Evolutionary conservation across 768 basidiomycete genomes (phyloP).

Genomic region (Rhodosporidiobolus odoratus): DNA sequence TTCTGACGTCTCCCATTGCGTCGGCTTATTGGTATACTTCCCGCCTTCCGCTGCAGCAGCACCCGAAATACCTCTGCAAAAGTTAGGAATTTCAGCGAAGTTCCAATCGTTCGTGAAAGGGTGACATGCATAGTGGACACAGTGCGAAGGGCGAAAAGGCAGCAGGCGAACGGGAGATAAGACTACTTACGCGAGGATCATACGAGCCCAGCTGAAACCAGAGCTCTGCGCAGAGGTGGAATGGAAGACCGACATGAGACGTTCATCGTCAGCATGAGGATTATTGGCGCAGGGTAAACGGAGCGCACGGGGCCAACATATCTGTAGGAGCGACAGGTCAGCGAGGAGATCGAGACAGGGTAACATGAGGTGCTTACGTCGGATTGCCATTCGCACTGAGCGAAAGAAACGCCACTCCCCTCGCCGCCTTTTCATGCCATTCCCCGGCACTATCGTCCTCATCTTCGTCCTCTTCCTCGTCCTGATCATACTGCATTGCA

Average conservation of each 20-base stretch:
- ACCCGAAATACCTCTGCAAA: slow-evolving; percentile 4
- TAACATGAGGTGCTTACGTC: neutral
- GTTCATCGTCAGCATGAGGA: too few relatives aligned
- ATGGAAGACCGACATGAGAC: too few relatives aligned
- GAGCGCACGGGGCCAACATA: neutral
- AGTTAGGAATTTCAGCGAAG: neutral
- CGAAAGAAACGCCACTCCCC: slow-evolving; percentile 20
- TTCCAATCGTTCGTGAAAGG: too few relatives aligned
- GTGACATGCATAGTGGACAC: neutral
- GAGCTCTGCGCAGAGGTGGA: slow-evolving; percentile 23
- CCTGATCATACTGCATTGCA: neutral
- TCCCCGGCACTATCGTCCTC: neutral
- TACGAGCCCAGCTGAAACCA: slow-evolving; percentile 27
- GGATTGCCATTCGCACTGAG: slow-evolving; percentile 22
- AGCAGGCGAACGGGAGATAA: neutral
- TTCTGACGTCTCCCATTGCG: slow-evolving; percentile 5
- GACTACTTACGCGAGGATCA: slow-evolving; percentile 9
- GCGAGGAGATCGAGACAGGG: too few relatives aligned
- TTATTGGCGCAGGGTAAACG: neutral
- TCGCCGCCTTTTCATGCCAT: slow-evolving; percentile 16
- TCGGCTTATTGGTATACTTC: neutral
- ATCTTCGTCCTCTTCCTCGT: neutral
- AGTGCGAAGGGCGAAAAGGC: too few relatives aligned
- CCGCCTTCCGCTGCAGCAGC: neutral
- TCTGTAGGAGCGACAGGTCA: neutral